A percentile compares a stretch with the other conserved stretches of the same genome.
Conservation (phyloP, 805 yeast genomes). For the Spencermartinsiella europaea region DNA sequence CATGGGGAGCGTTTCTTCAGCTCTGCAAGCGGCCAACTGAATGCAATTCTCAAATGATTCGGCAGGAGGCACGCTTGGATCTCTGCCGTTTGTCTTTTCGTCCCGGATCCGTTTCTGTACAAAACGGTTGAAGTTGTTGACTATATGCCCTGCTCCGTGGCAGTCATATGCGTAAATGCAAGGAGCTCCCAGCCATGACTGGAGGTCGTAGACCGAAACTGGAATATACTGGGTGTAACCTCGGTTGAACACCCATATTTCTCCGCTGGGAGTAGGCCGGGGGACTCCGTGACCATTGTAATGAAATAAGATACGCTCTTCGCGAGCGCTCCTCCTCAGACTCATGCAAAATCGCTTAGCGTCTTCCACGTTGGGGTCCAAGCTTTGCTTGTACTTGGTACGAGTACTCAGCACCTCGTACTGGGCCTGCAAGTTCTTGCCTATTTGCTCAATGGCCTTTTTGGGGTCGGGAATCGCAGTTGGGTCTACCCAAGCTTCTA, state of each 20-base stretch:
- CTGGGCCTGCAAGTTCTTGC: slow-evolving; percentile 79
- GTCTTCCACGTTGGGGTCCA: slow-evolving; percentile 96
- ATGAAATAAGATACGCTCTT: slow-evolving; percentile 87
- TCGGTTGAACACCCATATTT: slow-evolving; percentile 96
- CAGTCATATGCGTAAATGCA: slow-evolving; percentile 94
- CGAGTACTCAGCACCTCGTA: slow-evolving; percentile 84
- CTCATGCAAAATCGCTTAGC: slow-evolving; percentile 87
- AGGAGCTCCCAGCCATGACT: slow-evolving; percentile 97
- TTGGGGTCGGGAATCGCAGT: slow-evolving; percentile 73
- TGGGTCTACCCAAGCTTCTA: slow-evolving; percentile 94
- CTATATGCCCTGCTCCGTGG: slow-evolving; percentile 89
- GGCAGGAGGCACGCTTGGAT: slow-evolving; percentile 54
- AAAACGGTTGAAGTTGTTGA: slow-evolving; percentile 80
- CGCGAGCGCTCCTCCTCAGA: slow-evolving; percentile 83
- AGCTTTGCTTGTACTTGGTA: slow-evolving; percentile 81
- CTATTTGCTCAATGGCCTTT: slow-evolving; percentile 86
- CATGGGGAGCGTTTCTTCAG: slow-evolving; percentile 84
- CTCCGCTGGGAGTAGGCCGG: slow-evolving; percentile 92
- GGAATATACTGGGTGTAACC: slow-evolving; percentile 98
- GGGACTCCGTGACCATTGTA: slow-evolving; percentile 99
- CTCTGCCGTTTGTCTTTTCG: slow-evolving; percentile 38
- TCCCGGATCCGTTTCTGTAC: slow-evolving; percentile 86
- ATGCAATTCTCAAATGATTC: slow-evolving; percentile 77
- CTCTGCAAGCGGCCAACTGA: slow-evolving; percentile 87
- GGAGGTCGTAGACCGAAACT: slow-evolving; percentile 88